phyloP scores from a whole-genome alignment of 2,329 filamentous ascomycete species.

The Xylaria sp. region DNA sequence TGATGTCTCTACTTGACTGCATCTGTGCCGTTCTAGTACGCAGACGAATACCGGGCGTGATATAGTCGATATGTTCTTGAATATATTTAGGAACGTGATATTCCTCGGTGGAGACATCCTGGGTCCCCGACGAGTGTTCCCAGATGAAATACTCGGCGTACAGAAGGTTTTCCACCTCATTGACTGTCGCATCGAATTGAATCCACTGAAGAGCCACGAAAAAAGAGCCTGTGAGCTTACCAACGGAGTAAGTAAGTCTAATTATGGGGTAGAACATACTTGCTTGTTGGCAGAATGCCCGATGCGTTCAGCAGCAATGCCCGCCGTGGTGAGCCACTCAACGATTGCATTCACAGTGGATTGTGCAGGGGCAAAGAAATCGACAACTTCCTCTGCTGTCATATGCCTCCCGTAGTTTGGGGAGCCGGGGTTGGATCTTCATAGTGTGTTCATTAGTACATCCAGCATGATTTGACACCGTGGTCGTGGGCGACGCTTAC shows the following conservation, averaged over 20 bases:
- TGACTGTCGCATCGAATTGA: slow-evolving; percentile 2
- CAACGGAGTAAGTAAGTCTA: neutral
- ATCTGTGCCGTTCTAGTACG: slow-evolving; percentile 1
- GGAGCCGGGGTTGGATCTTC: neutral
- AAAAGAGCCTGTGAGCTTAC: neutral
- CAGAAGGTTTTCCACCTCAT: slow-evolving; percentile 2
- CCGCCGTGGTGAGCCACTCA: slow-evolving; percentile 1
- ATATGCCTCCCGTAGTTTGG: neutral
- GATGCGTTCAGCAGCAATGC: neutral
- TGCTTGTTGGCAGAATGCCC: slow-evolving; percentile 2
- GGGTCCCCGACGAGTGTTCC: slow-evolving; percentile 1
- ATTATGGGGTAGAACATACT: slow-evolving; percentile 2
- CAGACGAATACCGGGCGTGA: slow-evolving; percentile 3
- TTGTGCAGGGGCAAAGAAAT: neutral
- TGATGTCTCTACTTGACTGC: slow-evolving; percentile 2
- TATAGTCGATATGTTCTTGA: slow-evolving; percentile 3
- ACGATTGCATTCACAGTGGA: neutral
- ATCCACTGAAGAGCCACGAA: neutral
- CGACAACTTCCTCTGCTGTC: neutral
- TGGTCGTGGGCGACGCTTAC: neutral
- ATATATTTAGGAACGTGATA: neutral
- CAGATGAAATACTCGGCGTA: slow-evolving; percentile 3
- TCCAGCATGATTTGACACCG: neutral
- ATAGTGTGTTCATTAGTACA: neutral
- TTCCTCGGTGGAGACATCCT: neutral